phyloP scores from a whole-genome alignment of 345 rosid genomes.

The Bruguiera gymnorhiza region DNA sequence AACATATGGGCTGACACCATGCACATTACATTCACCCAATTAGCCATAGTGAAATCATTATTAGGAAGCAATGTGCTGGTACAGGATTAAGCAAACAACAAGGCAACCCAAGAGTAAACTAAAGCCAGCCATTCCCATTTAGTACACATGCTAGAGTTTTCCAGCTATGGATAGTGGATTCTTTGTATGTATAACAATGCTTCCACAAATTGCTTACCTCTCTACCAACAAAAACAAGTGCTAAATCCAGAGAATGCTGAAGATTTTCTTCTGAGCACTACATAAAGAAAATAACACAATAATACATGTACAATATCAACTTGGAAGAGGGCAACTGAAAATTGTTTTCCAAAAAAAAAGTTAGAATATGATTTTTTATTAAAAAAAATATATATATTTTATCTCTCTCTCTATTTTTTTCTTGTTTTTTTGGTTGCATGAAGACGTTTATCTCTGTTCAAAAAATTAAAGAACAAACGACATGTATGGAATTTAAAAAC shows the following conservation, averaged over 20 bases:
- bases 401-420: no score
- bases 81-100: no score
- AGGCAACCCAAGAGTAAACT: no score
- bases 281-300: constrained; percentile 7
- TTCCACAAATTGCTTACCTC: constrained; percentile 47
- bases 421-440: no score
- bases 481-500: background rate
- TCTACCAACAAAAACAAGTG: constrained; percentile 82
- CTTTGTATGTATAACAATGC: no score
- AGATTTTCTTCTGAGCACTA: constrained; percentile 67
- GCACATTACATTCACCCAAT: background rate
- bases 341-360: background rate
- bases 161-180: no score
- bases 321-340: constrained; percentile 1
- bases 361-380: background rate
- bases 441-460: background rate
- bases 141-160: no score
- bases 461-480: background rate
- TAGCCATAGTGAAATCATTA: no score
- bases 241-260: constrained; percentile 58
- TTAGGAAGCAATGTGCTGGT: no score
- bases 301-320: background rate
- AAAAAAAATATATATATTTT: no score
- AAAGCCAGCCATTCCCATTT: no score
- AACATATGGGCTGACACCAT: background rate